A percentile compares a stretch with the other conserved stretches of the same genome.
Conservation (phyloP, 2,329 filamentous ascomycete genomes). For the Verticillium zaregamsianum region DNA sequence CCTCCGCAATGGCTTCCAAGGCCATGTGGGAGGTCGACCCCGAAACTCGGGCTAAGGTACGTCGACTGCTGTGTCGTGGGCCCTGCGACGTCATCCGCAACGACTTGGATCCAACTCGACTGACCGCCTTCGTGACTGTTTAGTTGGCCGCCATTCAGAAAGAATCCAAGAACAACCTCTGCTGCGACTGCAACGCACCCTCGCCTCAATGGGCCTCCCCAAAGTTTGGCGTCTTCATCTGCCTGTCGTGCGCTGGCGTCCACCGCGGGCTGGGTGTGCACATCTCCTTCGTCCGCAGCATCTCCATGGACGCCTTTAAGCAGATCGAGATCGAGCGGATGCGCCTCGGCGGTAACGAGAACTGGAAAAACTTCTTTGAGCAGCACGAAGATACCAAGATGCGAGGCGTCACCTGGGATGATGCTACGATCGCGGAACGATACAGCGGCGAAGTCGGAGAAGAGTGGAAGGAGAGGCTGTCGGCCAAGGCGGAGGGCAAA, state of each 20-base stretch:
- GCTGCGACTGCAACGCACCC: constrained; percentile 92
- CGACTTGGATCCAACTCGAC: not conserved
- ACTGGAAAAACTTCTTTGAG: constrained; percentile 86
- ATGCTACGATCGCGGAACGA: constrained; percentile 82
- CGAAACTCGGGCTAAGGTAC: constrained; percentile 90
- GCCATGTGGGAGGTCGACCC: constrained; percentile 98
- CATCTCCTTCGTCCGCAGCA: constrained; percentile 95
- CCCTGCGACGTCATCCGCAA: not conserved
- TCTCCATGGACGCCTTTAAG: constrained; percentile 99
- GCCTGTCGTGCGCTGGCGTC: constrained; percentile 89
- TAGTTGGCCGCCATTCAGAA: constrained; percentile 91
- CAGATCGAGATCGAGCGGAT: constrained; percentile 87
- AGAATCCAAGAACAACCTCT: constrained; percentile 80
- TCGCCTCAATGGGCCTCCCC: constrained; percentile 97
- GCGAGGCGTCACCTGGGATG: constrained; percentile 71
- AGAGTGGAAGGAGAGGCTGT: constrained; percentile 89
- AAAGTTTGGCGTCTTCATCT: constrained; percentile 99
- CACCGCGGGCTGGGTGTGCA: constrained; percentile 95
- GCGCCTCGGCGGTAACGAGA: constrained; percentile 84
- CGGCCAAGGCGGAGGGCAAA: constrained; percentile 79
- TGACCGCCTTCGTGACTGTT: not conserved
- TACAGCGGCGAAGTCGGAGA: constrained; percentile 89
- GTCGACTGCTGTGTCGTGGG: constrained; percentile 9
- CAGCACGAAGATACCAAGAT: constrained; percentile 62
- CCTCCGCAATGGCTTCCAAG: constrained; percentile 56